A percentile compares a stretch with the other conserved stretches of the same genome.
phyloP scores from a whole-genome alignment of 2,329 filamentous ascomycete genomes.

The Aureobasidium pullulans region DNA sequence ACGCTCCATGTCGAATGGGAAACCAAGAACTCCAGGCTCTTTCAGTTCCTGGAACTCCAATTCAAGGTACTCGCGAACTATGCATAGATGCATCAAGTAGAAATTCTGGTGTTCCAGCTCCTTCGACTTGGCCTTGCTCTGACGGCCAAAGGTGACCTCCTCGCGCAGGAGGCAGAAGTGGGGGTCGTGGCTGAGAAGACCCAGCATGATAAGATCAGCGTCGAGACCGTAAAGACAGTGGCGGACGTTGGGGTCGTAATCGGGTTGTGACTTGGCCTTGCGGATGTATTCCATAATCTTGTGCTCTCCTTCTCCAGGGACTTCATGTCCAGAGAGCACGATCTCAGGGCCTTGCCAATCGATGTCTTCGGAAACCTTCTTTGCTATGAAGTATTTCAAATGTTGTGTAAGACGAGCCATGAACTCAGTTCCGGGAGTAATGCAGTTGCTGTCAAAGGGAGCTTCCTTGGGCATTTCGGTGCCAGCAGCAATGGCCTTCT shows the following conservation, averaged over 20 bases:
- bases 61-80: constrained; percentile 94
- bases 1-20: constrained; percentile 86
- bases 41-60: constrained; percentile 93
- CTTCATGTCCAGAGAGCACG: constrained; percentile 93
- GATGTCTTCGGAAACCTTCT: constrained; percentile 92
- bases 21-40: constrained; percentile 60
- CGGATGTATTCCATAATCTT: constrained; percentile 99
- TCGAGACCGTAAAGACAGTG: constrained; percentile 97
- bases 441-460: constrained; percentile 97
- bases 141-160: constrained; percentile 92
- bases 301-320: constrained; percentile 96
- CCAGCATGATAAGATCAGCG: constrained; percentile 97
- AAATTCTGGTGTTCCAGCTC: constrained; percentile 99
- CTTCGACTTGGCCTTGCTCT: constrained; percentile 81
- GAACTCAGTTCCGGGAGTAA: constrained; percentile 93
- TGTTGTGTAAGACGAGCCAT: constrained; percentile 95
- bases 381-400: constrained; percentile 96
- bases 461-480: constrained; percentile 91
- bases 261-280: constrained; percentile 88
- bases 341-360: constrained; percentile 98
- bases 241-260: constrained; percentile 86
- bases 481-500: constrained; percentile 85
- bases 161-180: constrained; percentile 96
- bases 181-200: constrained; percentile 91
- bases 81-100: constrained; percentile 92